Conservation (phyloP, 352 stramenopile species). For the Saprolegnia diclina region DNA sequence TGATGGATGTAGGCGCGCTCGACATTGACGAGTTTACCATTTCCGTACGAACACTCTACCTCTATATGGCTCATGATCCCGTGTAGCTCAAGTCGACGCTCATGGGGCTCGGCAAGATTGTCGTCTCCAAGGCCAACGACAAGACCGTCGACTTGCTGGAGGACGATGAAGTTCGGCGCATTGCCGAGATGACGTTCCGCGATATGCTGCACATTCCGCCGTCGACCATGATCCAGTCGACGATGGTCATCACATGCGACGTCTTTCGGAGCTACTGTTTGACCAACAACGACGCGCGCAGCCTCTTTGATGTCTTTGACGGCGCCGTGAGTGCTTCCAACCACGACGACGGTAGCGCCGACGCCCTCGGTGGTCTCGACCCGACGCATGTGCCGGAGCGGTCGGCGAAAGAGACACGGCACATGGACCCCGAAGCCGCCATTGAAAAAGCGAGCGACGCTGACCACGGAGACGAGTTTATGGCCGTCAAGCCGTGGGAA, state of each 20-base stretch:
- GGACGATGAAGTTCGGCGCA: constrained; percentile 57
- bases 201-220: constrained; percentile 47
- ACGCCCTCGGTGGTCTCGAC: constrained; percentile 16
- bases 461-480: constrained; percentile 57
- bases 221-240: constrained; percentile 28
- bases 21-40: constrained; percentile 84
- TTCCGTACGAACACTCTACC: constrained; percentile 29
- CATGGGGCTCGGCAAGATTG: constrained; percentile 55
- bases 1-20: constrained; percentile 28
- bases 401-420: constrained; percentile 8
- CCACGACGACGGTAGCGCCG: neutral
- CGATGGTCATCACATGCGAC: constrained; percentile 58
- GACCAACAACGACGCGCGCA: constrained; percentile 50
- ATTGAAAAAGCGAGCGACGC: constrained; percentile 33
- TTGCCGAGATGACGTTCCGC: constrained; percentile 60
- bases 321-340: constrained; percentile 29
- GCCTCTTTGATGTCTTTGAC: constrained; percentile 65
- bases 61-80: neutral
- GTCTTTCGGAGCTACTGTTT: constrained; percentile 72
- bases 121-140: constrained; percentile 33
- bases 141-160: constrained; percentile 33
- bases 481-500: constrained; percentile 83
- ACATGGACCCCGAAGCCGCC: constrained; percentile 17
- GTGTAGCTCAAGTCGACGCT: constrained; percentile 68
- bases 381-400: constrained; percentile 4